Evolutionary conservation across 495 filamentous ascomycete species (phyloP).

Genomic region (Lasiosphaeriaceae sp.): DNA sequence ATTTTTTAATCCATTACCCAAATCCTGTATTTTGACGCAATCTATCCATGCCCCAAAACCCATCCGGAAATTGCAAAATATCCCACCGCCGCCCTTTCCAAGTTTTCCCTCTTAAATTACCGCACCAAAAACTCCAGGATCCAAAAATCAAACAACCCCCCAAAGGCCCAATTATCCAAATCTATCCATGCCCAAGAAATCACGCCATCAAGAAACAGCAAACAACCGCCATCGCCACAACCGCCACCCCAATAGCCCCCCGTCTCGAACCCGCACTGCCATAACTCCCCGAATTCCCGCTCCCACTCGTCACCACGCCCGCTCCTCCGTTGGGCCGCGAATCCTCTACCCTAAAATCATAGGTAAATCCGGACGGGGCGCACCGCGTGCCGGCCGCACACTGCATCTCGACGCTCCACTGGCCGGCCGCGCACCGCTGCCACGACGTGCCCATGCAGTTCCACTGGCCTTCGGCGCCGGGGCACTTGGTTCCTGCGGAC

Average conservation of each 20-base stretch:
- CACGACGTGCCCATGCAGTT: slow-evolving; percentile 35
- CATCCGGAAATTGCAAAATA: too few relatives aligned
- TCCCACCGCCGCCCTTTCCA: too few relatives aligned
- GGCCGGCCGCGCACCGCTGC: slow-evolving; percentile 36
- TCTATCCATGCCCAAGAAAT: neutral
- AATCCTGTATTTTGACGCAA: too few relatives aligned
- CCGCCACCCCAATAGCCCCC: neutral
- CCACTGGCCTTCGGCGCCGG: slow-evolving; percentile 34
- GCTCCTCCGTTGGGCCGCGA: neutral
- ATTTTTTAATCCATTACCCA: too few relatives aligned
- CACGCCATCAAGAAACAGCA: too few relatives aligned
- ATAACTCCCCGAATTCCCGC: neutral
- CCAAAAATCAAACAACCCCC: too few relatives aligned
- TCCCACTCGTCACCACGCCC: neutral
- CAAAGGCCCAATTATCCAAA: too few relatives aligned
- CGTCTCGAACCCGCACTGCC: neutral
- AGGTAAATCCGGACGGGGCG: slow-evolving; percentile 27
- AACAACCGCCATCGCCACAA: neutral
- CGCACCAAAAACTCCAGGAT: too few relatives aligned
- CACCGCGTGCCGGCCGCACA: slow-evolving; percentile 31
- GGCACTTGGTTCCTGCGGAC: slow-evolving; percentile 17
- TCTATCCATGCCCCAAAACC: too few relatives aligned
- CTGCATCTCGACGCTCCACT: slow-evolving; percentile 30
- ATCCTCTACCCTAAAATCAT: slow-evolving; percentile 19
- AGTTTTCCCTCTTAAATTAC: too few relatives aligned